Evolutionary conservation across 2,329 filamentous ascomycete genomes (phyloP).

Genomic region (Epichloe sibirici): DNA sequence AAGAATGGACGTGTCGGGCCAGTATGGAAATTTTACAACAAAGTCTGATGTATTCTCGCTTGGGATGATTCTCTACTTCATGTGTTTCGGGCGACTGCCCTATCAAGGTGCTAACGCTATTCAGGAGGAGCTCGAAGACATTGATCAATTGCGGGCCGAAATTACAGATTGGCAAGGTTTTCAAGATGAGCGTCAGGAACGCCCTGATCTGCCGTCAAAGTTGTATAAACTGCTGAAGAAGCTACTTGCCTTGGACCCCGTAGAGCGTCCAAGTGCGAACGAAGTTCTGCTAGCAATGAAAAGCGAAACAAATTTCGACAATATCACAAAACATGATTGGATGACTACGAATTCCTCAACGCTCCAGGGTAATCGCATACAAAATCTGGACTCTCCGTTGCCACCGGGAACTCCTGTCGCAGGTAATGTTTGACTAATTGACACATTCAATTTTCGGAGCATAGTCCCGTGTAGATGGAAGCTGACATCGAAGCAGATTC

Average conservation of each 20-base stretch:
- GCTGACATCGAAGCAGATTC: constrained; percentile 15
- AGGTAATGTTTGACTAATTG: constrained; percentile 20
- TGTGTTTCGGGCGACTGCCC: constrained; percentile 85
- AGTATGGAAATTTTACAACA: constrained; percentile 84
- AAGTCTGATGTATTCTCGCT: constrained; percentile 98
- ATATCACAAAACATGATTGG: constrained; percentile 23
- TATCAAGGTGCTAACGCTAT: constrained; percentile 75
- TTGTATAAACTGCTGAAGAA: constrained; percentile 76
- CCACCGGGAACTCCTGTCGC: constrained; percentile 35
- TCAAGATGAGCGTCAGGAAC: constrained; percentile 58
- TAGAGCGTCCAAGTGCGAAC: constrained; percentile 67
- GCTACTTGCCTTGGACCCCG: constrained; percentile 65
- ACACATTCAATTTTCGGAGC: background rate
- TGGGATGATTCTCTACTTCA: constrained; percentile 96
- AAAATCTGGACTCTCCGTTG: constrained; percentile 43
- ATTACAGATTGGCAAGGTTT: constrained; percentile 84
- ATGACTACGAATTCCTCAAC: constrained; percentile 24
- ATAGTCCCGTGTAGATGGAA: background rate
- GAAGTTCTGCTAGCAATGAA: constrained; percentile 75
- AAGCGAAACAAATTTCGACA: constrained; percentile 44
- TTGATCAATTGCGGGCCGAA: constrained; percentile 73
- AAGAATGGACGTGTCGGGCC: constrained; percentile 52
- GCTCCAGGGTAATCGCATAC: constrained; percentile 35
- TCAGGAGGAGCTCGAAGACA: constrained; percentile 83
- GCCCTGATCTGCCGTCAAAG: constrained; percentile 73